These are phyloP conservation scores for Calamus simplicifolius DNA, from an alignment of 176 grass and related monocot genomes.

Conservation along the genomic window DNA sequence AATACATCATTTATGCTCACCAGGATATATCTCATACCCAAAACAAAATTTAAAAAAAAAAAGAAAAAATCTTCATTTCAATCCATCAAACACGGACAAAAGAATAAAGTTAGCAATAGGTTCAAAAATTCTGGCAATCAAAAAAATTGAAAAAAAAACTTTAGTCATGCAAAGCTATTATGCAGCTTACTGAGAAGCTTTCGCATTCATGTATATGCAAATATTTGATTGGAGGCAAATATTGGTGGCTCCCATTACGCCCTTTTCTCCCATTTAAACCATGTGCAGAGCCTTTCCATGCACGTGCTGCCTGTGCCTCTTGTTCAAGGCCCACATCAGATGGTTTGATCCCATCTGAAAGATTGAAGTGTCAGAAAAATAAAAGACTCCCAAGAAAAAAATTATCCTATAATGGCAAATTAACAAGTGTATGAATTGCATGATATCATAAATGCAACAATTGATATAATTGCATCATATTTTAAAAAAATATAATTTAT, in stretches of 20 bases:
- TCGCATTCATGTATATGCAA: slow-evolving; percentile 89
- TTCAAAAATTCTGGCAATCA: no score
- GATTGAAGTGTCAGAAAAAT: slow-evolving; percentile 11
- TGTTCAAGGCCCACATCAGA: slow-evolving; percentile 80
- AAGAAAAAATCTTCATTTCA: no score
- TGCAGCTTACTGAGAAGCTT: slow-evolving; percentile 76
- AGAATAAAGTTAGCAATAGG: no score
- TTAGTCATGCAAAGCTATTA: not conserved
- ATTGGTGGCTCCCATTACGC: slow-evolving; percentile 53
- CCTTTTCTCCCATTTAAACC: slow-evolving; percentile 66
- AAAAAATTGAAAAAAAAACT: not conserved
- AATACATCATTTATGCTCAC: no score
- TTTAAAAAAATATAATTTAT: no score
- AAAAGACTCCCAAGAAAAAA: not conserved
- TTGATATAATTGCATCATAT: no score
- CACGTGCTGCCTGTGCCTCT: slow-evolving; percentile 70
- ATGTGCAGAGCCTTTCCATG: slow-evolving; percentile 47
- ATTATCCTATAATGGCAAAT: slow-evolving; percentile 11
- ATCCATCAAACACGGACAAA: not conserved
- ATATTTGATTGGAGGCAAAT: slow-evolving; percentile 60
- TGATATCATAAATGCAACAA: no score
- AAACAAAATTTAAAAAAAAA: no score
- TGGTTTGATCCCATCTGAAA: slow-evolving; percentile 80
- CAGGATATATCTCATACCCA: no score
- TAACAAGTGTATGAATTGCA: not conserved